Conservation (phyloP, 352 stramenopile genomes). For the Aphanomyces astaci region DNA sequence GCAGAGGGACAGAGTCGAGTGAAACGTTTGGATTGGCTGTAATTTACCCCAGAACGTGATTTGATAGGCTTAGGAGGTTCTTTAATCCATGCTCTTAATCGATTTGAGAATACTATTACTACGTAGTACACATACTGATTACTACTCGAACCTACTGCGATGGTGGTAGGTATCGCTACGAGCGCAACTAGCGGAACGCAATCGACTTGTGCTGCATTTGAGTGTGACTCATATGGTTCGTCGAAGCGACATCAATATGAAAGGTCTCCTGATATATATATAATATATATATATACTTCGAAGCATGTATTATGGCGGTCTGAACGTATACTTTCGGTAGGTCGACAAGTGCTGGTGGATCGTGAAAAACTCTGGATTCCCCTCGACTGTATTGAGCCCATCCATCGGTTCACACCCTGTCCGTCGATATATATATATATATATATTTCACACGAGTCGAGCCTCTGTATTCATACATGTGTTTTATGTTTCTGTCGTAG, state of each 20-base stretch:
- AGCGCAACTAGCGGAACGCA: conserved; percentile 10
- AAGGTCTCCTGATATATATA: neutral
- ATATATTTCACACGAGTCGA: too few relatives aligned
- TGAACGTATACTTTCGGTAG: conserved; percentile 12
- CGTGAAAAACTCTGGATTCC: conserved; percentile 60
- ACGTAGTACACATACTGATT: too few relatives aligned
- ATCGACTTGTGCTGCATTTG: conserved; percentile 5
- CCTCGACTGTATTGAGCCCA: conserved; percentile 29
- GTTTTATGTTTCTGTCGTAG: too few relatives aligned
- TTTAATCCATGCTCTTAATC: too few relatives aligned
- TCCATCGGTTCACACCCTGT: conserved; percentile 23
- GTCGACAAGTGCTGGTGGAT: conserved; percentile 47
- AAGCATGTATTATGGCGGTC: too few relatives aligned
- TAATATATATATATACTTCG: neutral
- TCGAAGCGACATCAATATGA: neutral
- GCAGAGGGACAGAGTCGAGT: too few relatives aligned
- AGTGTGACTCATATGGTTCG: neutral
- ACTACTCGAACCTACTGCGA: too few relatives aligned
- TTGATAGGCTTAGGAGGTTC: too few relatives aligned
- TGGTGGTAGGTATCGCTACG: conserved; percentile 4
- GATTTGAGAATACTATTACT: too few relatives aligned
- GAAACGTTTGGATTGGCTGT: too few relatives aligned
- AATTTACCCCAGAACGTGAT: too few relatives aligned
- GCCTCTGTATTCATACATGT: too few relatives aligned
- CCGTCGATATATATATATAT: neutral